Conservation (phyloP, 805 yeast species). For the Candida boidinii region DNA sequence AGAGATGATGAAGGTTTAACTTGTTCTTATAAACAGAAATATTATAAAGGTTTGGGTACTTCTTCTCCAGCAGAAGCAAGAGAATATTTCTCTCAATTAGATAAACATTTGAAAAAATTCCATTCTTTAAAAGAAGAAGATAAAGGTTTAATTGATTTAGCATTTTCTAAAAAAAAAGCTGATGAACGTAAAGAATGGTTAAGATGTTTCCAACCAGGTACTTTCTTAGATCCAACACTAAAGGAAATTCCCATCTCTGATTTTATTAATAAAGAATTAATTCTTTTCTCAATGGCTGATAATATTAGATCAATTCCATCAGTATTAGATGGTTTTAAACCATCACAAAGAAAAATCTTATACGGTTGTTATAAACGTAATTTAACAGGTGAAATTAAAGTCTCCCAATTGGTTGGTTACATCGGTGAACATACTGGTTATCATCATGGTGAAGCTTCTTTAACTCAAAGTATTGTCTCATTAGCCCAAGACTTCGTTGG, state of each 20-base stretch:
- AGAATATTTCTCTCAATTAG: conserved; percentile 80
- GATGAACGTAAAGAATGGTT: conserved; percentile 98
- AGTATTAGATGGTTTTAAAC: conserved; percentile 90
- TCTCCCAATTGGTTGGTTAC: conserved; percentile 84
- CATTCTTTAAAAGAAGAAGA: conserved; percentile 77
- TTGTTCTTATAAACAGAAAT: conserved; percentile 85
- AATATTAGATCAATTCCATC: conserved; percentile 93
- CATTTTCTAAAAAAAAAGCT: conserved; percentile 90
- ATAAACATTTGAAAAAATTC: conserved; percentile 77
- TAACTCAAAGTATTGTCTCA: conserved; percentile 85
- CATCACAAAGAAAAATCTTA: conserved; percentile 92
- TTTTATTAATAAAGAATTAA: conserved; percentile 90
- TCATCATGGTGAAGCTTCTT: conserved; percentile 90
- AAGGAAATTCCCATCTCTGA: conserved; percentile 81
- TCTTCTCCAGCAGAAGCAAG: conserved; percentile 76
- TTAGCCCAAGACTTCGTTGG: conserved; percentile 95
- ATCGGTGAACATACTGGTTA: conserved; percentile 85
- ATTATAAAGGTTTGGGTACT: conserved; percentile 98
- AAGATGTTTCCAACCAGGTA: conserved; percentile 84
- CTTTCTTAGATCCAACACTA: conserved; percentile 75
- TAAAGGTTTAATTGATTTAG: conserved; percentile 72
- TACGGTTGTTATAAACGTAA: conserved; percentile 83
- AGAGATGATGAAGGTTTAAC: conserved; percentile 70
- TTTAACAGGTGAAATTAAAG: conserved; percentile 70
- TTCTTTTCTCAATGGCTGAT: conserved; percentile 94